phyloP scores from a whole-genome alignment of 2,329 filamentous ascomycete genomes.

The Trichoderma sp. region DNA sequence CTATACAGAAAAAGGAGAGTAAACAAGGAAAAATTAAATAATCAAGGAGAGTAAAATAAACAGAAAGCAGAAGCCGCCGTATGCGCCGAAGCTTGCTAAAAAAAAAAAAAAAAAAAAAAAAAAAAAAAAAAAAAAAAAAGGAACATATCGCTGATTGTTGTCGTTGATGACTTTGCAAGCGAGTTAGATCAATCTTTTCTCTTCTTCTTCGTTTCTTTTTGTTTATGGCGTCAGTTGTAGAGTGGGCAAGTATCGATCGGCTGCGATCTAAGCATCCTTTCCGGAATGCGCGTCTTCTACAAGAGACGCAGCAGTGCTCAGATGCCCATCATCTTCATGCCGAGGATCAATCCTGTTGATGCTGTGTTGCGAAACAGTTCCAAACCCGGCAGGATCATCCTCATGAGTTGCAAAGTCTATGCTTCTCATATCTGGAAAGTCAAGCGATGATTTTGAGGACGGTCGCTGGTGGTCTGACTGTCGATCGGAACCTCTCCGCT shows the following conservation, averaged over 20 bases:
- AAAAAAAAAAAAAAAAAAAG: no score
- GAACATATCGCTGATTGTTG: not conserved
- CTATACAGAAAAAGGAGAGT: conserved; percentile 10
- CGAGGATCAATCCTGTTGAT: conserved; percentile 57
- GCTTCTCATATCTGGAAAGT: conserved; percentile 49
- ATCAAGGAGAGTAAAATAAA: not conserved
- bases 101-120: no score
- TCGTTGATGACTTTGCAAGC: not conserved
- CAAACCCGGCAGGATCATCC: conserved; percentile 56
- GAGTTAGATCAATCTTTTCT: not conserved
- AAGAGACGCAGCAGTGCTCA: conserved; percentile 59
- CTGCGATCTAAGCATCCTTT: not conserved
- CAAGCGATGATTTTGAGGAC: conserved; percentile 54
- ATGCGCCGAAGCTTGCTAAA: conserved; percentile 13
- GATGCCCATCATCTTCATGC: conserved; percentile 46
- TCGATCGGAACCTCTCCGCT: conserved; percentile 56
- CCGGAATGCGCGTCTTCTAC: conserved; percentile 43
- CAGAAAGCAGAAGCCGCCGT: conserved; percentile 1
- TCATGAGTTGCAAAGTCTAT: conserved; percentile 44
- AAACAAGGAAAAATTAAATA: conserved; percentile 2
- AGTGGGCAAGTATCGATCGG: not conserved
- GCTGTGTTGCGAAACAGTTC: conserved; percentile 59
- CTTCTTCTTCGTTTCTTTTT: not conserved
- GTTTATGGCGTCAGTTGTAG: not conserved
- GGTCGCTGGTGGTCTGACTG: conserved; percentile 56